Evolutionary conservation across 768 basidiomycete genomes (phyloP), one percentile per base, ranked within the genome.

Genomic region (Termitomyces heimii): DNA sequence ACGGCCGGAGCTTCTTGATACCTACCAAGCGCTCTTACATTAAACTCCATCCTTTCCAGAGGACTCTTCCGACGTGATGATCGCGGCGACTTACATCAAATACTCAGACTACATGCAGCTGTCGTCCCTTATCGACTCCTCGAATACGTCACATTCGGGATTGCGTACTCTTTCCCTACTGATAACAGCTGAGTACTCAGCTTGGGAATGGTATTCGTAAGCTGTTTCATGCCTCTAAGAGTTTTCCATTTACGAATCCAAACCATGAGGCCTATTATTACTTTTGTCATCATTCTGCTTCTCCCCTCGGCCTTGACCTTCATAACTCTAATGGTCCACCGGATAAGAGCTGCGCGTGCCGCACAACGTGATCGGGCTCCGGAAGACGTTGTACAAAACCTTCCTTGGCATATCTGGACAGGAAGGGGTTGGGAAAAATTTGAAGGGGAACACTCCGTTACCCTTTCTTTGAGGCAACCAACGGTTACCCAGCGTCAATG

Each of bases 181-280:
- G 57, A 86, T 93, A 64, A 89, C 82, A 14, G 84, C 87, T 5
- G 88, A 90, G 60, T 88, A 86, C 66, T 86, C 88, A 14, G 82
- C 86, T 43, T 94, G 92, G 86, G 91, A 94, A 66, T 95, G 93
- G 92, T 93, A 92, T 67, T 92, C 89, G 90, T 92, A 64, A 62
- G 85, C 81, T 62, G 5, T 55, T 26, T 42, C 13, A 29, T 45
- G 55, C 39, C 34, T 46, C 22, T 44, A 44, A 22, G 44, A 31
- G 13, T 22, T 14, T 9, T 39, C 34, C n/a, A 18, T 49, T 62
- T 49, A 58, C 22, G 58, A 62, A 28, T 54, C 48, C 40, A 54
- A 35, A 49, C 46, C 54, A 24, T 61, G 56, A 92, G 90, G 51
- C 92, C 92, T 14, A 88, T 93, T 61, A 77, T 94, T 55, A 93